Evolutionary conservation across 2,329 filamentous ascomycete species (phyloP).

Genomic region (Leptosphaerulina australis): DNA sequence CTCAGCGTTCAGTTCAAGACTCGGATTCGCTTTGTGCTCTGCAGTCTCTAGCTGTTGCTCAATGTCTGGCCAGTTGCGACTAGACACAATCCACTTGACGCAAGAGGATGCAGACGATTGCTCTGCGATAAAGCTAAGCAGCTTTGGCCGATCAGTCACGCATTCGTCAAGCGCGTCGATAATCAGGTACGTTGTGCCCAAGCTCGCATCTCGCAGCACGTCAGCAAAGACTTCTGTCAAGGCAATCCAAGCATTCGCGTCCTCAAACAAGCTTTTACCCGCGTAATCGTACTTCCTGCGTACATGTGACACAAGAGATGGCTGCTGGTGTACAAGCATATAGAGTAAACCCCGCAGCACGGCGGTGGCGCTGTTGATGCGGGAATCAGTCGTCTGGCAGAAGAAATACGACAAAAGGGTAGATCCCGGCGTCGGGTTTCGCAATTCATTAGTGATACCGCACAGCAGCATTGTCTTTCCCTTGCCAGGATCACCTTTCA

Average conservation of each 20-base stretch:
- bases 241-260: conserved; percentile 19
- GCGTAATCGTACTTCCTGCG: conserved; percentile 8
- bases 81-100: conserved; percentile 37
- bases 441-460: conserved; percentile 36
- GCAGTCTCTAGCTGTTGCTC: conserved; percentile 37
- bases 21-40: conserved; percentile 32
- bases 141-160: conserved; percentile 4
- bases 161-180: conserved; percentile 60
- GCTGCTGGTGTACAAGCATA: conserved; percentile 43
- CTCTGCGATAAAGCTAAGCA: not conserved
- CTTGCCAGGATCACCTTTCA: conserved; percentile 28
- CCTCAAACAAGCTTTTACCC: conserved; percentile 7
- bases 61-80: conserved; percentile 52
- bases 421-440: conserved; percentile 17
- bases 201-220: conserved; percentile 48
- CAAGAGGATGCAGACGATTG: conserved; percentile 16
- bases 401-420: conserved; percentile 28
- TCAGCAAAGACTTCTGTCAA: conserved; percentile 44
- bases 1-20: conserved; percentile 44
- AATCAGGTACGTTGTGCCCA: conserved; percentile 41
- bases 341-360: conserved; percentile 55
- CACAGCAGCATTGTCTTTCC: conserved; percentile 50
- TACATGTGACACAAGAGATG: conserved; percentile 8
- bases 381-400: conserved; percentile 50
- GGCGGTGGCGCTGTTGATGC: conserved; percentile 47